A percentile compares a stretch with the other conserved stretches of the same genome.
phyloP scores from a whole-genome alignment of 257 asterid genomes.

The Nicotiana attenuata region DNA sequence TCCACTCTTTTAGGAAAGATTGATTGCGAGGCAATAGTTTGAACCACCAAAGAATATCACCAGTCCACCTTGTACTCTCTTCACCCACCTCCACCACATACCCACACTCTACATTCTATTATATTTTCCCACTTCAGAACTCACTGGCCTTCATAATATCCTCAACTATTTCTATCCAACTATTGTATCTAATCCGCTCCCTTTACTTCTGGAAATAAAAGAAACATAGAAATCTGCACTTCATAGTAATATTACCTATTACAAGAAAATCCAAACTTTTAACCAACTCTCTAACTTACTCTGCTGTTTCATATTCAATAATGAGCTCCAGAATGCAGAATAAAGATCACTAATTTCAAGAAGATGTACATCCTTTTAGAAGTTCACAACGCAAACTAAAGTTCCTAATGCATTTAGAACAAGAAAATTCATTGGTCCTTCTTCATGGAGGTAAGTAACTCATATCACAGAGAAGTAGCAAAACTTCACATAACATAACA shows the following conservation, averaged over 20 bases:
- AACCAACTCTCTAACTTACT: background rate
- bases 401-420: slow-evolving; percentile 4
- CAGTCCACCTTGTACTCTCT: background rate
- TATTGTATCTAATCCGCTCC: background rate
- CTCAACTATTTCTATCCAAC: background rate
- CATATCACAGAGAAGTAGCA: background rate
- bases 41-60: background rate
- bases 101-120: background rate
- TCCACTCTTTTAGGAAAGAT: background rate
- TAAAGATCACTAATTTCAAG: background rate
- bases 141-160: background rate
- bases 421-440: background rate
- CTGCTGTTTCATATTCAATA: background rate
- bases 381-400: background rate
- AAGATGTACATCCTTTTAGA: background rate
- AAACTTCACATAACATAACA: background rate
- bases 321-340: background rate
- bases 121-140: background rate
- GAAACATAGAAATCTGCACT: background rate
- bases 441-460: background rate
- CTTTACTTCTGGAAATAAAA: background rate
- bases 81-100: slow-evolving; percentile 8
- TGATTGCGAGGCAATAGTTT: background rate
- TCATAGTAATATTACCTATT: background rate
- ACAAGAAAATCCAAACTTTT: background rate